A percentile compares a stretch with the other conserved stretches of the same genome.
These are phyloP conservation scores for Pyrenochaeta sp. DNA, from an alignment of 2,329 filamentous ascomycete genomes.

Conservation along the genomic window DNA sequence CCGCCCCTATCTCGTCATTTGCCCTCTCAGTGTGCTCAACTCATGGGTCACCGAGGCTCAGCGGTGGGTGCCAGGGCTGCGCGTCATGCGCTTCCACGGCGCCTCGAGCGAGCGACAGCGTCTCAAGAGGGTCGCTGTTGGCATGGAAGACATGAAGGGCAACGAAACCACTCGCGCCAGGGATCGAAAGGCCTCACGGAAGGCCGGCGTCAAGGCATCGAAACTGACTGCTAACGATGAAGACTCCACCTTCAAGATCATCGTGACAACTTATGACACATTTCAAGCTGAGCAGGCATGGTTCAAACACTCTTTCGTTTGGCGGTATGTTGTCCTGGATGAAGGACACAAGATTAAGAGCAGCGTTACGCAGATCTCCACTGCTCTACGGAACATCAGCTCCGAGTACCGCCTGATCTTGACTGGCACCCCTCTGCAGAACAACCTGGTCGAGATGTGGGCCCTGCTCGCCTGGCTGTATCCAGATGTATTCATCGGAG, in stretches of 20 bases:
- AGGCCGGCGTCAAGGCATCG: conserved; percentile 60
- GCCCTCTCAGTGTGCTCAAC: conserved; percentile 92
- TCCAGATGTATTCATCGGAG: conserved; percentile 64
- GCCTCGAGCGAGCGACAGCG: conserved; percentile 83
- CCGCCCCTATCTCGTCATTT: conserved; percentile 94
- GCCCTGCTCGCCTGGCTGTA: conserved; percentile 66
- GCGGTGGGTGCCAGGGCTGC: conserved; percentile 91
- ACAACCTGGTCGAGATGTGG: conserved; percentile 67
- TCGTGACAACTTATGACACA: conserved; percentile 97
- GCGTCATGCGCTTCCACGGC: conserved; percentile 93
- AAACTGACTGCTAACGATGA: conserved; percentile 39
- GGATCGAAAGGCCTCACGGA: conserved; percentile 90
- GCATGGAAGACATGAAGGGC: conserved; percentile 57
- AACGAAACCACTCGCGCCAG: conserved; percentile 73
- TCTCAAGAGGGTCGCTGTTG: conserved; percentile 62
- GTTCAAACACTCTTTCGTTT: conserved; percentile 92
- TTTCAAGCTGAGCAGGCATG: conserved; percentile 97
- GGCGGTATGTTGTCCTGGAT: conserved; percentile 99
- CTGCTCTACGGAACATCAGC: conserved; percentile 53
- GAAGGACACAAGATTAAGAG: conserved; percentile 99
- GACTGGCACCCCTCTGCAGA: conserved; percentile 66
- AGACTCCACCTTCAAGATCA: conserved; percentile 57
- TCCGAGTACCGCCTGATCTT: conserved; percentile 61
- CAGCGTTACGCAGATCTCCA: conserved; percentile 55
- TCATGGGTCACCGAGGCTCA: conserved; percentile 99